Evolutionary conservation across 2,329 filamentous ascomycete genomes (phyloP).

Genomic region (Apiospora aurea): DNA sequence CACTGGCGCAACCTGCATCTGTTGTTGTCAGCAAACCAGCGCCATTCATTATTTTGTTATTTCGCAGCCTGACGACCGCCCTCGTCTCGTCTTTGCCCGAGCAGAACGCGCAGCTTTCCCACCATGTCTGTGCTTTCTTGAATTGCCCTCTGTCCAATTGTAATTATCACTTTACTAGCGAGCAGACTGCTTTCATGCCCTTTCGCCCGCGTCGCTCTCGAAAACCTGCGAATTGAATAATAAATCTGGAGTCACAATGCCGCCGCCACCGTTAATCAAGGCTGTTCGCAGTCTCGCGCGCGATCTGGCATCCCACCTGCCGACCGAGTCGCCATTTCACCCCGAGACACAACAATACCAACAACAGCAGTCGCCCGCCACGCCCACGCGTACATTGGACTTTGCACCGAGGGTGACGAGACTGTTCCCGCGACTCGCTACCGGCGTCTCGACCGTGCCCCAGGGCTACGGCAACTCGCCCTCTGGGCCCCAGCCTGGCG

Average conservation of each 20-base stretch:
- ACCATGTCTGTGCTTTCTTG: background rate
- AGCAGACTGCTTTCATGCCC: background rate
- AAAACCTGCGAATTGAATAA: background rate
- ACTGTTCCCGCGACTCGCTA: conserved; percentile 32
- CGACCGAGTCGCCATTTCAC: conserved; percentile 27
- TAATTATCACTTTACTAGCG: conserved; percentile 11
- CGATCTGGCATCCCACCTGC: conserved; percentile 26
- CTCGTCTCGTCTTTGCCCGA: conserved; percentile 13
- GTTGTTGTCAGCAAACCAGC: conserved; percentile 16
- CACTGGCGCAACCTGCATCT: background rate
- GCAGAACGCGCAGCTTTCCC: background rate
- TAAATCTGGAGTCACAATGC: conserved; percentile 30
- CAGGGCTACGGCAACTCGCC: conserved; percentile 53
- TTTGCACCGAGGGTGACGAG: conserved; percentile 22
- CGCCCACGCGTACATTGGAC: conserved; percentile 27
- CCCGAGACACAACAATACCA: conserved; percentile 15
- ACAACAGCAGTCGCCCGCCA: conserved; percentile 25
- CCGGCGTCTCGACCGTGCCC: conserved; percentile 47
- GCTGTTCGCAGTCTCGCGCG: conserved; percentile 31
- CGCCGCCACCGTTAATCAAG: conserved; percentile 24
- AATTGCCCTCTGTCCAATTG: conserved; percentile 16
- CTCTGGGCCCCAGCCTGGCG: conserved; percentile 40
- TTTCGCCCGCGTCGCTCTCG: background rate
- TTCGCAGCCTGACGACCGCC: conserved; percentile 9
- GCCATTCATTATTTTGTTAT: conserved; percentile 20